A percentile compares a stretch with the other conserved stretches of the same genome.
Evolutionary conservation across 179 eudicot species (phyloP).

Genomic region (Actinidia arguta): DNA sequence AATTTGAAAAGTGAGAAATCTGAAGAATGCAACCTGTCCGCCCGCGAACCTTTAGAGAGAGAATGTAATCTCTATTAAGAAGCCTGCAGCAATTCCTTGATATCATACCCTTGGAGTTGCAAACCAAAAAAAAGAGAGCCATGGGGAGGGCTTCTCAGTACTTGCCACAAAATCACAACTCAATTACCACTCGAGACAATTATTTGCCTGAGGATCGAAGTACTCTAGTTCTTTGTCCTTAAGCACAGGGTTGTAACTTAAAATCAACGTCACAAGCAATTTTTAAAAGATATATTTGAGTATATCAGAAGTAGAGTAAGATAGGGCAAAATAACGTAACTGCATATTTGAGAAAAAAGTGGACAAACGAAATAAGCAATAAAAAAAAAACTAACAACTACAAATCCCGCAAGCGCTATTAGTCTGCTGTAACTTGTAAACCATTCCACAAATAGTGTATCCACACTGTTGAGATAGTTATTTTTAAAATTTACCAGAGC

Average conservation of each 20-base stretch:
- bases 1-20: not conserved
- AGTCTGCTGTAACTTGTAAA: not conserved
- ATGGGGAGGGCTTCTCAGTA: not conserved
- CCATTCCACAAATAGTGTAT: not conserved
- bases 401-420: not conserved
- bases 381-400: not conserved
- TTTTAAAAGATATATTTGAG: not conserved
- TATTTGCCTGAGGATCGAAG: not conserved
- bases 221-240: not conserved
- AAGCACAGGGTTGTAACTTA: not conserved
- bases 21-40: slow-evolving; percentile 6
- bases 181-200: not conserved
- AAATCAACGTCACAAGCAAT: not conserved
- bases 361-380: not conserved
- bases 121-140: not conserved
- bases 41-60: not conserved
- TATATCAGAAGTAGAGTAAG: not conserved
- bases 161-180: not conserved
- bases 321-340: not conserved
- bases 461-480: not conserved
- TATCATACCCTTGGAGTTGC: slow-evolving; percentile 90
- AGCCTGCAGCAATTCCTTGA: slow-evolving; percentile 77
- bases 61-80: slow-evolving; percentile 29
- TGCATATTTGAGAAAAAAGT: not conserved
- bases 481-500: not conserved